These are phyloP conservation scores for Mucor piriformis DNA, from an alignment of 371 early-diverging fungal species.

Conservation along the genomic window DNA sequence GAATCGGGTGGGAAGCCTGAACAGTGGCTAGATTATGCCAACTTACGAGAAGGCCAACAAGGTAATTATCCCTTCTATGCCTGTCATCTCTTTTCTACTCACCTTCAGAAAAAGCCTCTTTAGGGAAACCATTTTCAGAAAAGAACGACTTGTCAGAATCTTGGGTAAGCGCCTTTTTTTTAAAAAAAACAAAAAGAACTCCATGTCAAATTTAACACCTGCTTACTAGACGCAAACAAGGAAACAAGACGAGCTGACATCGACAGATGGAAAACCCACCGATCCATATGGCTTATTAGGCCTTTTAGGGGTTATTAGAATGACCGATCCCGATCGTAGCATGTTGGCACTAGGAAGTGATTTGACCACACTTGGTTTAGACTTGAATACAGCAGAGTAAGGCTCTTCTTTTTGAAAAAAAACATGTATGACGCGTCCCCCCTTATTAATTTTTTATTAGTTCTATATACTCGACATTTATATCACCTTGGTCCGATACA, in stretches of 20 bases:
- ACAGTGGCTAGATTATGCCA: conserved; percentile 43
- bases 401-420: conserved; percentile 13
- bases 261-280: conserved; percentile 25
- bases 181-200: neutral
- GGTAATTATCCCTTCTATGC: no score
- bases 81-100: neutral
- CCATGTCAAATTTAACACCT: no score
- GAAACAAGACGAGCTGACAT: conserved; percentile 23
- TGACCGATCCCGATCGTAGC: conserved; percentile 72
- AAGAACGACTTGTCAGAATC: conserved; percentile 26
- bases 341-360: conserved; percentile 79
- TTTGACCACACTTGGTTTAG: conserved; percentile 78
- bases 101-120: neutral
- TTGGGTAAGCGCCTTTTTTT: conserved; percentile 20
- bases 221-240: conserved; percentile 13
- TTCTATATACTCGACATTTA: conserved; percentile 78
- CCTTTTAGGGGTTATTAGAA: conserved; percentile 74
- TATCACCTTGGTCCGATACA: conserved; percentile 82
- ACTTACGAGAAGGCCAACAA: conserved; percentile 33
- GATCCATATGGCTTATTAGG: conserved; percentile 71
- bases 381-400: conserved; percentile 73
- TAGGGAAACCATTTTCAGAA: conserved; percentile 27
- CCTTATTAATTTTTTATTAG: conserved; percentile 29
- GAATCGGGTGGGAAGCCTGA: conserved; percentile 37
- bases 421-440: conserved; percentile 2